A percentile compares a stretch with the other conserved stretches of the same genome.
Evolutionary conservation across 306 rosid species (phyloP).

Genomic region (Hippophae tibetana): DNA sequence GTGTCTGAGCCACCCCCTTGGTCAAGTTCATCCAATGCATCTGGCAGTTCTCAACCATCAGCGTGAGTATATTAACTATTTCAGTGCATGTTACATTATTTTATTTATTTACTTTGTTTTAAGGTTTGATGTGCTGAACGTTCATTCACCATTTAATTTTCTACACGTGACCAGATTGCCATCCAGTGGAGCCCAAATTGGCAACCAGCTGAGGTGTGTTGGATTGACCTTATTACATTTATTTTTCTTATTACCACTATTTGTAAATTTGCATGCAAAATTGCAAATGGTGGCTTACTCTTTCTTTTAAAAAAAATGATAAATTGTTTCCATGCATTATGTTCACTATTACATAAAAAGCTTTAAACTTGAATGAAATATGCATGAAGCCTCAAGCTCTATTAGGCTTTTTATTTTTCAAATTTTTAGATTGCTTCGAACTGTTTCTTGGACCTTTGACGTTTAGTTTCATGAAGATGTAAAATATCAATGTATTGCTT

Average conservation of each 20-base stretch:
- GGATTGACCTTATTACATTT: background rate
- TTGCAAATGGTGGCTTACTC: too few species aligned
- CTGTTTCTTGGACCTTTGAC: slow-evolving; percentile 1
- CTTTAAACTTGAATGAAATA: background rate
- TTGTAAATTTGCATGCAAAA: too few species aligned
- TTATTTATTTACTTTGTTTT: background rate
- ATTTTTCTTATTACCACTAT: background rate
- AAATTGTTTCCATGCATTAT: too few species aligned
- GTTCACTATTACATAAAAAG: too few species aligned
- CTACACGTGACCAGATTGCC: slow-evolving; percentile 39
- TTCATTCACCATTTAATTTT: background rate
- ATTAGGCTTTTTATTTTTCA: background rate
- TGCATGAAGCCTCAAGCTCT: background rate
- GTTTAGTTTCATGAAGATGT: background rate
- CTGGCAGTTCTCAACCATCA: slow-evolving; percentile 35
- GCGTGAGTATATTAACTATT: slow-evolving; percentile 35
- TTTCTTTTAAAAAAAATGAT: too few species aligned
- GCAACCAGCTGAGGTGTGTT: slow-evolving; percentile 77
- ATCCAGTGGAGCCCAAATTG: slow-evolving; percentile 55
- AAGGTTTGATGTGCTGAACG: too few species aligned
- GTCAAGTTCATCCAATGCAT: slow-evolving; percentile 48
- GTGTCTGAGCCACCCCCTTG: slow-evolving; percentile 77
- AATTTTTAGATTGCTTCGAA: slow-evolving; percentile 2
- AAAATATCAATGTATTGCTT: background rate
- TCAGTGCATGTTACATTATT: background rate